A percentile compares a stretch with the other conserved stretches of the same genome.
Evolutionary conservation across 148 eudicot species (phyloP).

Genomic region (Rhododendron ovatum): DNA sequence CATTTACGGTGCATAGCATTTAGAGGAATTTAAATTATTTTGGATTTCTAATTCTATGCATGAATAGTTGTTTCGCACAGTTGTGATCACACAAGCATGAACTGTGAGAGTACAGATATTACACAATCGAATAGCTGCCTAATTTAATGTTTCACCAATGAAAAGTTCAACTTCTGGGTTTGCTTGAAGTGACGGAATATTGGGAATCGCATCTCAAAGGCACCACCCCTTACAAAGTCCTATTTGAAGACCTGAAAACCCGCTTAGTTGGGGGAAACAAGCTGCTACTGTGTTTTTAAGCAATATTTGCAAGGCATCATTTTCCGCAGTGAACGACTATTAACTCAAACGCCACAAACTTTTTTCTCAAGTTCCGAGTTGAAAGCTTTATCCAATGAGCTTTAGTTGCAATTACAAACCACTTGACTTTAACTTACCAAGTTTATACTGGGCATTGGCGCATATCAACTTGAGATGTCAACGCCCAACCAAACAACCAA

Average conservation of each 20-base stretch:
- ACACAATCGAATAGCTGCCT: background rate
- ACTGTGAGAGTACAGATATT: background rate
- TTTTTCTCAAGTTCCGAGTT: background rate
- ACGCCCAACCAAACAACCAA: background rate
- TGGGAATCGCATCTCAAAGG: background rate
- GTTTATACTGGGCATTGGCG: background rate
- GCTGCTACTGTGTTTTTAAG: background rate
- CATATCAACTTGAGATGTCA: background rate
- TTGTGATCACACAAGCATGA: background rate
- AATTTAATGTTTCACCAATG: background rate
- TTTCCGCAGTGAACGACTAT: background rate
- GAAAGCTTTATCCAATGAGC: background rate
- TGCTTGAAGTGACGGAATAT: background rate
- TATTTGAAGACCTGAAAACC: background rate
- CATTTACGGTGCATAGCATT: background rate
- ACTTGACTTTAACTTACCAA: background rate
- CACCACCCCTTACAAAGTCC: background rate
- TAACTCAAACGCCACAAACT: background rate
- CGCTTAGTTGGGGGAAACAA: background rate
- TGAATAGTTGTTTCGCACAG: background rate
- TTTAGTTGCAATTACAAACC: background rate
- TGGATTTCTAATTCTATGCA: background rate
- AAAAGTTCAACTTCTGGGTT: background rate
- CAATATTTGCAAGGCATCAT: background rate
- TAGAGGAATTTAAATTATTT: background rate